Conservation (phyloP, 2,329 filamentous ascomycete species). For the Cladosporium cucumerinum region DNA sequence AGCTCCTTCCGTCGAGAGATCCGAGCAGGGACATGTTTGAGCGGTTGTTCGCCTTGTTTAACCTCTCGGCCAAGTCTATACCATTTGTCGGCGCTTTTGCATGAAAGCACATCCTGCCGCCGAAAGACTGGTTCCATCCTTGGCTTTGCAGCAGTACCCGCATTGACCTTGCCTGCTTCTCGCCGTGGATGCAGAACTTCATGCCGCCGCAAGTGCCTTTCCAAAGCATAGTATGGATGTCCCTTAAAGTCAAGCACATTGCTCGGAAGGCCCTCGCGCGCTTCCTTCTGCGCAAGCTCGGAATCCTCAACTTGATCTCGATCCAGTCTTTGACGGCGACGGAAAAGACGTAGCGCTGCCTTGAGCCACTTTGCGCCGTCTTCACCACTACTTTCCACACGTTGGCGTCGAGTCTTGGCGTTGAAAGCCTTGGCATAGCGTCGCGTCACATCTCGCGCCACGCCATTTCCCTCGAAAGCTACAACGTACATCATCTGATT, state of each 20-base stretch:
- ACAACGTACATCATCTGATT: constrained; percentile 82
- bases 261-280: constrained; percentile 60
- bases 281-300: constrained; percentile 67
- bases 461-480: constrained; percentile 76
- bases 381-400: constrained; percentile 65
- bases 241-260: constrained; percentile 42
- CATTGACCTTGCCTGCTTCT: constrained; percentile 72
- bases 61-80: constrained; percentile 82
- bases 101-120: constrained; percentile 72
- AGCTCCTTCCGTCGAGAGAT: constrained; percentile 20
- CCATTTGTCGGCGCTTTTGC: constrained; percentile 82
- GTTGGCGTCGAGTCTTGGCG: constrained; percentile 77
- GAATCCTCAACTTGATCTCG: constrained; percentile 81
- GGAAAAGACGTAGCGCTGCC: constrained; percentile 46
- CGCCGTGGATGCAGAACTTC: constrained; percentile 74
- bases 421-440: constrained; percentile 87
- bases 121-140: constrained; percentile 77
- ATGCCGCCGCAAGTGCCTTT: constrained; percentile 77
- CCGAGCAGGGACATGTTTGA: constrained; percentile 61
- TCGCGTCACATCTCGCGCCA: constrained; percentile 78
- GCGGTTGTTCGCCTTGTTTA: constrained; percentile 71
- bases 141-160: constrained; percentile 54
- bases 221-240: constrained; percentile 60
- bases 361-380: constrained; percentile 57
- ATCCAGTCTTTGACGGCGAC: constrained; percentile 44